These are phyloP conservation scores for Daedaleopsis nitida DNA, from an alignment of 768 basidiomycete species.

Conservation along the genomic window DNA sequence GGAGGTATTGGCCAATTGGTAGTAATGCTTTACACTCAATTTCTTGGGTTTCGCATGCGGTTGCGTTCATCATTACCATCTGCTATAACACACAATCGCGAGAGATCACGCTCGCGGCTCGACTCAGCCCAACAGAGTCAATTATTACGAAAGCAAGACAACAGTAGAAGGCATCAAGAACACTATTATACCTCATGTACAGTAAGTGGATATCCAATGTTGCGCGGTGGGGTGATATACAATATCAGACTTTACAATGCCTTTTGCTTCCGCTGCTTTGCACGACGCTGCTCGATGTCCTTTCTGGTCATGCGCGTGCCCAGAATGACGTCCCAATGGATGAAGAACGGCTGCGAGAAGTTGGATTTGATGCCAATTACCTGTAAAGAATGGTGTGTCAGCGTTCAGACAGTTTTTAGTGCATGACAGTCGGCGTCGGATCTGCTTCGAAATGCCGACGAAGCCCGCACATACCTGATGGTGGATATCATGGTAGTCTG, in stretches of 20 bases:
- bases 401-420: background rate
- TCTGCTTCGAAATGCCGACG: background rate
- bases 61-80: background rate
- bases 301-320: slow-evolving; percentile 81
- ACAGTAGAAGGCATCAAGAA: background rate
- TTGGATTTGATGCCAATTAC: slow-evolving; percentile 91
- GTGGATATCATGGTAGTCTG: slow-evolving; percentile 98
- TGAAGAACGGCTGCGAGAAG: slow-evolving; percentile 94
- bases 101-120: too few species aligned
- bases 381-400: slow-evolving; percentile 32
- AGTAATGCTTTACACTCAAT: slow-evolving; percentile 1
- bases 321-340: slow-evolving; percentile 89
- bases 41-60: background rate
- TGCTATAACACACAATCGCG: background rate
- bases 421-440: background rate
- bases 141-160: too few species aligned
- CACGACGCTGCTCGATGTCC: slow-evolving; percentile 56
- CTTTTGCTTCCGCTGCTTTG: slow-evolving; percentile 21
- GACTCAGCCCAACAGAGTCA: too few species aligned
- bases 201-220: background rate
- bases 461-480: slow-evolving; percentile 68
- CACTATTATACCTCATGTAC: background rate
- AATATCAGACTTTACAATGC: slow-evolving; percentile 15
- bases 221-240: too few species aligned
- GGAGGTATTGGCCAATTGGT: slow-evolving; percentile 31